Evolutionary conservation across 75 land plant species (phyloP), one percentile per base, ranked within the genome.

Genomic region (Cupressus sempervirens): DNA sequence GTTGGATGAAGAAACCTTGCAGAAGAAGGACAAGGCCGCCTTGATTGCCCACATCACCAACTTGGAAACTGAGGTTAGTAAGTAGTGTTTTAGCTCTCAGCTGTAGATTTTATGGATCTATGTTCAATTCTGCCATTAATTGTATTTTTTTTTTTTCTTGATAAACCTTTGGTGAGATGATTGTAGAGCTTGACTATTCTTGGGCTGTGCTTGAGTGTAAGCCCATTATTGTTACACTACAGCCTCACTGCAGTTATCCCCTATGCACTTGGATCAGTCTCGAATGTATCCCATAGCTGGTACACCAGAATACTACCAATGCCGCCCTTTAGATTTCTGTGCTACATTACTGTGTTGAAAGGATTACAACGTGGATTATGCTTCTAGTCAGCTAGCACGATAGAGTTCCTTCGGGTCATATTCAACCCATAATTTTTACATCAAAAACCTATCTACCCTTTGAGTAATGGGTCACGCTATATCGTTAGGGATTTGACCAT

Each of bases 1-100:
- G 0, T 85, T 97, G 70, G 98, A 96, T 80, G 95, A 96, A 85
- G 95, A 92, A 58, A 88, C 93, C 13, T 91, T 97, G 58, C 91
- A 91, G 86, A 86, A 91, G 76, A 92, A 94, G 84, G 99, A 97
- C 76, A 95, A 97, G 74, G 95, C 95, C n/a, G 91, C 96, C 26
- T 89, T 97, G 8, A 92, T 96, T 40, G 94, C 95, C 26, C 94
- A 94, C 89, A 92, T 97, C 45, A 87, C 96, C 13, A 93, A 91
- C 68, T 91, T 97, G 53, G 99, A 97, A 87, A 81, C 95, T 13
- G 99, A 98, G 98, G 99, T 96, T 53, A 13, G 45, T 72, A 23
- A 62, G n/a, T 23, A 6, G n/a, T 30, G 83, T 3, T 41, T 70
- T 62, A 50, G 65, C 15, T 77, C 18, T 30, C 43, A 41, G 1